Base-by-base conservation (phyloP, 2,329 filamentous ascomycete species). In the Gaeumannomyces sp. region DNA sequence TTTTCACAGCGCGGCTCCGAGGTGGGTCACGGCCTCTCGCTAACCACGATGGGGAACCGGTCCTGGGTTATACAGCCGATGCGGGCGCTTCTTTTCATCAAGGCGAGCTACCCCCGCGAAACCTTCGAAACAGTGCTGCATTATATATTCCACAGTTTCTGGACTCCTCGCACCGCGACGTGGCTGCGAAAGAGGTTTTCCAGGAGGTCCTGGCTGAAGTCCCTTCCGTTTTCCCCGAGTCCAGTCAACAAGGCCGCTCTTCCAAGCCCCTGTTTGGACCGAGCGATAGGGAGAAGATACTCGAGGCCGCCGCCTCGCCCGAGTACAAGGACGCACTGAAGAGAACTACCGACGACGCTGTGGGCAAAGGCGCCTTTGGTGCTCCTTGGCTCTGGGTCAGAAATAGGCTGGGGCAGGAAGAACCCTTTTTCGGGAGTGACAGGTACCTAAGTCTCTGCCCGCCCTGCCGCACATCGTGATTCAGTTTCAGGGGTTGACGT, bases 381-480 rank as follows among this genome's bases (percentile, higher is more conserved):
- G 85, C 86, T 62, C 91, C 91, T 1, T 94, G 91, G 90, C 80
- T 91, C 66, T 88, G 86, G 83, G 90, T 87, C 3, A 81, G 79
- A 25, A 85, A 89, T 69, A 73, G 72, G 1, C 74, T 82, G 67
- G 88, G 88, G 0, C 74, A 80, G 65, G 80, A 80, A 61, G 87
- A 90, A 76, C 85, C 88, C 0, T 92, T 93, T 73, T 93, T 93
- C 75, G 90, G 90, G 3, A 92, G 89, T 75, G 90, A 93, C 76
- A 79, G 86, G 84, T 82, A n/a, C n/a, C n/a, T n/a, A 72, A 66
- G 75, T 75, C n/a, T 62, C 8, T 28, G 29, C 62, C 56, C 19
- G 22, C 4, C 33, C 25, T 53, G 58, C 25, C 63, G 38, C 61
- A 59, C 22, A 19, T 11, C 27, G n/a, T 50, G 60, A 25, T 61